Evolutionary conservation across 140 eudicot genomes (phyloP), one percentile per base, ranked within the genome.

Genomic region (Ambrosia hybrid): DNA sequence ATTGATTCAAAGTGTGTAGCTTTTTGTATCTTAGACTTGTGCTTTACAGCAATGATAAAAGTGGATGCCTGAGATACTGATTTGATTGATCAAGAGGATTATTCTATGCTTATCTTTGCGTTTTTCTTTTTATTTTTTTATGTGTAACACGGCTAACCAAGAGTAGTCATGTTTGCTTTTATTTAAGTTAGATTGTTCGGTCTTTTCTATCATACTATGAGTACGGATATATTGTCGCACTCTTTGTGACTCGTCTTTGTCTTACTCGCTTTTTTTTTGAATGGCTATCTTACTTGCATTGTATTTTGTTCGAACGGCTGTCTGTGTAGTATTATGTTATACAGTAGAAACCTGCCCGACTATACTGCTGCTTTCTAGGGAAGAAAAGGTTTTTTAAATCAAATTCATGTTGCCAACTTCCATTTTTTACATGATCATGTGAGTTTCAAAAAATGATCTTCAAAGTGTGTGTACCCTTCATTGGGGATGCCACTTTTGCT

Each of bases 81-180:
- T 65, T 80, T 80, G 78, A 75, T 74, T 70, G 78, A 76, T 70
- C 75, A 71, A 33, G 36, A 67, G 57, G 39, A 65, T 81, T 76
- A 81, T 81, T 81, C 80, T 77, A 81, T 70, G 78, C 85, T 76
- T 76, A 81, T 81, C 81, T 76, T 76, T 51, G 5, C 36, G 30
- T 46, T 55, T 56, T 69, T 65, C n/a, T 13, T 56, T 71, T 65
- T 48, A 1, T 61, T n/a, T 0, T 4, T 46, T 72, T 46, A 39
- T 7, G 6, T 21, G 30, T 21, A 21, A 21, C 30, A 21, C 30
- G 30, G 30, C 30, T 21, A 21, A 21, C 30, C 30, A 21, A 21
- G 30, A 21, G 30, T 21, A 21, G 30, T 21, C 30, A 21, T 21
- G 30, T n/a, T 21, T 21, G 30, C 30, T 59, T 15, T 33, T 33